A percentile compares a stretch with the other conserved stretches of the same genome.
phyloP scores from a whole-genome alignment of 164 flowering plant genomes.

The Vitis riparia region DNA sequence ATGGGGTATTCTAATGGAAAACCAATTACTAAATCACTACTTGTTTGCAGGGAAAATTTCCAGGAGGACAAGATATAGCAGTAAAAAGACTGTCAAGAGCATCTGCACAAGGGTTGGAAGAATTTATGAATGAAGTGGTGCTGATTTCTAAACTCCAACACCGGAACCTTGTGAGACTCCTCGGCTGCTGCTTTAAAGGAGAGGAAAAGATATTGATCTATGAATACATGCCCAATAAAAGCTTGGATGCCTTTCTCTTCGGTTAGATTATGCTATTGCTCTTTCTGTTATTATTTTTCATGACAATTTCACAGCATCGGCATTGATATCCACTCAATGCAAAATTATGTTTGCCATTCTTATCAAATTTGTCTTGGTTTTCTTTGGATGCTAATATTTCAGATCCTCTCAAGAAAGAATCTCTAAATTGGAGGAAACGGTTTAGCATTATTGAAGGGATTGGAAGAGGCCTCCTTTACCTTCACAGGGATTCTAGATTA shows the following conservation, averaged over 20 bases:
- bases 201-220: slow-evolving; percentile 34
- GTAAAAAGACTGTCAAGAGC: slow-evolving; percentile 42
- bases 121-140: slow-evolving; percentile 47
- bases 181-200: slow-evolving; percentile 36
- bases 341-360: no score
- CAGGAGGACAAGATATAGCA: slow-evolving; percentile 37
- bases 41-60: slow-evolving; percentile 28
- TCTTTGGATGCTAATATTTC: not conserved
- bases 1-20: no score
- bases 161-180: slow-evolving; percentile 37
- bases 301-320: no score
- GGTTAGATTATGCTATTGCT: slow-evolving; percentile 13
- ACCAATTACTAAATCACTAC: not conserved
- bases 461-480: slow-evolving; percentile 32
- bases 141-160: slow-evolving; percentile 44
- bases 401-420: slow-evolving; percentile 22
- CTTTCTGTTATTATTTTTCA: no score
- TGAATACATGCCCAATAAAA: slow-evolving; percentile 33
- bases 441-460: not conserved
- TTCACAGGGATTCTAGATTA: slow-evolving; percentile 35
- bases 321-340: no score
- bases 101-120: slow-evolving; percentile 40
- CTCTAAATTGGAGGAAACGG: slow-evolving; percentile 33
- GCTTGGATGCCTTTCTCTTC: slow-evolving; percentile 28
- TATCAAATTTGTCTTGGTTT: not conserved